A percentile compares a stretch with the other conserved stretches of the same genome.
Conservation (phyloP, 768 basidiomycete genomes). For the Cystobasidium ongulense region DNA sequence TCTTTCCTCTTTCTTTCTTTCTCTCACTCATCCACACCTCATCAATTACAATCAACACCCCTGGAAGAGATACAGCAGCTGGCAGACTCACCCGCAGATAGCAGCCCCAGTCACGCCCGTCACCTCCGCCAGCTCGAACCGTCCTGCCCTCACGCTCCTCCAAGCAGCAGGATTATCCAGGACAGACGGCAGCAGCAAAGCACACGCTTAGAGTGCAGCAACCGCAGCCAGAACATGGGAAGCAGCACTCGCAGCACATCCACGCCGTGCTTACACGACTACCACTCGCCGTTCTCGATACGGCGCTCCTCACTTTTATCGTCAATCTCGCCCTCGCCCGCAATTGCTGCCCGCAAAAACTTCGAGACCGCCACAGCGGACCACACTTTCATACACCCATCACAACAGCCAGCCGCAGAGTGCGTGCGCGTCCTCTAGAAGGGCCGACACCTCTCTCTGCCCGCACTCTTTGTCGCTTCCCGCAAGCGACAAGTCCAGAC, state of each 20-base stretch:
- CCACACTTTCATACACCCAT: not conserved
- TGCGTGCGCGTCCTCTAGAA: constrained; percentile 1
- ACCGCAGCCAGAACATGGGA: not conserved
- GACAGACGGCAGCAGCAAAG: not conserved
- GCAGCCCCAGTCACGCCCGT: not conserved
- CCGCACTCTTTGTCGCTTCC: not conserved
- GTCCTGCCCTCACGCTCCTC: not conserved
- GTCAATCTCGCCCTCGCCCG: too few species aligned
- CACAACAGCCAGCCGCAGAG: not conserved
- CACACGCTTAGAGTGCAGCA: not conserved
- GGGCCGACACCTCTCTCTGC: not conserved
- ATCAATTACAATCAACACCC: too few species aligned
- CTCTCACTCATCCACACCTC: not conserved
- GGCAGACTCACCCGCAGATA: too few species aligned
- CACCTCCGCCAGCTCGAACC: not conserved
- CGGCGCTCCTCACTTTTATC: too few species aligned
- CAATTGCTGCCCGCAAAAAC: too few species aligned
- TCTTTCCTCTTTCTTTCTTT: not conserved
- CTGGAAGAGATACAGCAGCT: not conserved
- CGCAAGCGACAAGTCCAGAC: not conserved
- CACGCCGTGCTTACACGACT: not conserved
- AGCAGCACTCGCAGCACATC: not conserved
- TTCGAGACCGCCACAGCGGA: too few species aligned
- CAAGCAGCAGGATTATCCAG: not conserved
- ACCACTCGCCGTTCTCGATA: not conserved